Conservation (phyloP, 441 rosid genomes). For the Jatropha podagrica region DNA sequence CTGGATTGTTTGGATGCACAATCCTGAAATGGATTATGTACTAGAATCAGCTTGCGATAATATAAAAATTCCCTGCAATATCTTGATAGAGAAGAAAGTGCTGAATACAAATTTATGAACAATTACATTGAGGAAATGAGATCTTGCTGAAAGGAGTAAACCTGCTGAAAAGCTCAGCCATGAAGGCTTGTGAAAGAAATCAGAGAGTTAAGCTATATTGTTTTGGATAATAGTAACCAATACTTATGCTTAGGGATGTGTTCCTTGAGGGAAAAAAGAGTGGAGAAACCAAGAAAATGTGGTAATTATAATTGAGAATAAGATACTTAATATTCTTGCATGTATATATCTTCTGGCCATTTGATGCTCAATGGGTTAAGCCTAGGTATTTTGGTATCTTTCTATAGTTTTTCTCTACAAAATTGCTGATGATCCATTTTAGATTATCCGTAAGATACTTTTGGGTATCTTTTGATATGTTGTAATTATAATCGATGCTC, state of each 20-base stretch:
- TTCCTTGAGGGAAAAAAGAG: neutral
- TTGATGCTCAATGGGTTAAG: neutral
- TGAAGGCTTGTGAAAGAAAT: neutral
- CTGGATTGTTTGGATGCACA: neutral
- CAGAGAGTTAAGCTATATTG: neutral
- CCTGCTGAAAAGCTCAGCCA: neutral
- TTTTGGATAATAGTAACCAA: neutral
- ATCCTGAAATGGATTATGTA: neutral
- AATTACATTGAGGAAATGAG: neutral
- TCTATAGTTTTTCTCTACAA: neutral
- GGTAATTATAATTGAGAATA: neutral
- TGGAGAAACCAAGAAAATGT: neutral
- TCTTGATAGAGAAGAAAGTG: too few species aligned
- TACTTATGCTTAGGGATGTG: neutral
- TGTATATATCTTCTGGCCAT: neutral
- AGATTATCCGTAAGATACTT: neutral
- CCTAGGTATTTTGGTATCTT: neutral
- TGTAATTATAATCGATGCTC: too few species aligned
- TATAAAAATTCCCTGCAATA: too few species aligned
- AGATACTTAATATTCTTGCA: neutral
- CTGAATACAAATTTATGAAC: neutral
- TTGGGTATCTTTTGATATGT: neutral
- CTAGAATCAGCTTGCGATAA: neutral
- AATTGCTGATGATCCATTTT: neutral
- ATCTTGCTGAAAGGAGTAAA: slow-evolving; percentile 1